phyloP scores from a whole-genome alignment of 2,329 filamentous ascomycete genomes.

The Phaeophleospora eucalypticola region DNA sequence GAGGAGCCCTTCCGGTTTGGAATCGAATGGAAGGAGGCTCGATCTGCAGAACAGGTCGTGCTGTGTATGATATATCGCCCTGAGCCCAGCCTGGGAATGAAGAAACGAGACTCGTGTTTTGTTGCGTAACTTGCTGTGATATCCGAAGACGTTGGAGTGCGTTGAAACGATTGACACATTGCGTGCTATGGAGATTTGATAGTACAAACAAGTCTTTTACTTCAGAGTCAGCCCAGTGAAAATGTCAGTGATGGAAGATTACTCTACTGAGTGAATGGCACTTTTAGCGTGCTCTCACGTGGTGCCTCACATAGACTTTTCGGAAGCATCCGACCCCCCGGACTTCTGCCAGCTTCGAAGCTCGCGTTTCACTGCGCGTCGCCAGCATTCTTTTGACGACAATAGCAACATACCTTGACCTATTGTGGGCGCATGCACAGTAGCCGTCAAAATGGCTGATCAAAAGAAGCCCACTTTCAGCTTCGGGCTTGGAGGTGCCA shows the following conservation, averaged over 20 bases:
- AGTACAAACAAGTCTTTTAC: no score
- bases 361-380: neutral
- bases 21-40: neutral
- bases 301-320: no score
- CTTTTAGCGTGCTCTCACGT: no score
- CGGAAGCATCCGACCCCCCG: no score
- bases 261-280: no score
- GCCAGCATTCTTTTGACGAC: neutral
- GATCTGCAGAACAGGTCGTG: neutral
- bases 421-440: neutral
- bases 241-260: no score
- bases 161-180: no score
- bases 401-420: neutral
- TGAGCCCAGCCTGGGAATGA: neutral
- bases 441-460: constrained; percentile 18
- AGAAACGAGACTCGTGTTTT: neutral
- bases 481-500: constrained; percentile 13
- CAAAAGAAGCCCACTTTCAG: constrained; percentile 13
- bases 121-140: no score
- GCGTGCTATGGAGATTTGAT: no score
- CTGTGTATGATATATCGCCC: neutral
- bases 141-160: no score
- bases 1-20: neutral
- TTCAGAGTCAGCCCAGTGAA: no score
- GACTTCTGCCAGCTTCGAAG: no score